Evolutionary conservation across 1,284 basidiomycete genomes (phyloP), one percentile per base, ranked within the genome.

Genomic region (Melampsora larici-populina): DNA sequence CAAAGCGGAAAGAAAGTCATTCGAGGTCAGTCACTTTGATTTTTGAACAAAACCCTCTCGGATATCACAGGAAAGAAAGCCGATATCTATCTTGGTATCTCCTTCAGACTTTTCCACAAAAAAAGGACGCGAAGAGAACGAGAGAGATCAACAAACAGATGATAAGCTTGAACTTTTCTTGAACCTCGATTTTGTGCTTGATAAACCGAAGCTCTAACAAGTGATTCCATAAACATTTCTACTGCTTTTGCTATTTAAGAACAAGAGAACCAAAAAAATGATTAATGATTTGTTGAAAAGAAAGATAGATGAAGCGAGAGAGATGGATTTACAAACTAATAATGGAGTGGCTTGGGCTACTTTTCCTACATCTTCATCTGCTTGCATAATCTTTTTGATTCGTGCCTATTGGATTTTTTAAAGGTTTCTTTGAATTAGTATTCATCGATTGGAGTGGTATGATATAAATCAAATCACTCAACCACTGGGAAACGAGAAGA

Each of bases 321-420:
- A 13, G 26, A 62, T 15, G 18, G 29, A 89, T 93, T 84, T 83
- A 98, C 97, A 99, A 81, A 99, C 97, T 79, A 97, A 92, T 78
- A 99, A 89, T 0, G 97, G 97, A 5, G 96, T 97, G 18, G 94
- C 95, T 83, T 94, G 93, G 0, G 97, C 95, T 24, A 99, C 93
- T 85, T 99, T 99, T 77, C 97, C 96, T 21, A 99, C 96, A 84
- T 99, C 96, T 83, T 99, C 97, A 84, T 99, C 96, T 84, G 96
- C 94, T 86, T 99, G 96, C 93, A 99, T 99, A 79, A 99, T 97
- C 87, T 95, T 94, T 88, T 98, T 99, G 86, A 98, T 99, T 74
- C 96, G 89, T 8, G 96, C 96, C 74, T 77, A 40, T 48, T 15
- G 43, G 51, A 58, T 31, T 36, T 33, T n/a, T 29, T 2, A 68